Conservation (phyloP, 2,329 filamentous ascomycete genomes). For the Aschersonia sp. region DNA sequence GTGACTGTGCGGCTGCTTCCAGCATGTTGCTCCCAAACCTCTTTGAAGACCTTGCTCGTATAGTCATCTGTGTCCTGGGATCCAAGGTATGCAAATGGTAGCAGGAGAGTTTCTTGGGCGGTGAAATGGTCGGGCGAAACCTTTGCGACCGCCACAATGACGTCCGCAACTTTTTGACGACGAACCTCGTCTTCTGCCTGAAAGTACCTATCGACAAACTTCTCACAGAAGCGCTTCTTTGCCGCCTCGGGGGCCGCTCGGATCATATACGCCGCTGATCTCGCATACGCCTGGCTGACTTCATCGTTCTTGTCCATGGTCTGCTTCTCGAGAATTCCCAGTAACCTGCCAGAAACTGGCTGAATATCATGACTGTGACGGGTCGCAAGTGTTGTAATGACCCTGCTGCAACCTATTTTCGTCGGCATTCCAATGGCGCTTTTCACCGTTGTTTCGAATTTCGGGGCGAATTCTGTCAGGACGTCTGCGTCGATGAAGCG, state of each 20-base stretch:
- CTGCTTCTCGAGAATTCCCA: conserved; percentile 66
- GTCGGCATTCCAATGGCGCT: conserved; percentile 80
- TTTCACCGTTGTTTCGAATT: conserved; percentile 67
- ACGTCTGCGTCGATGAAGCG: conserved; percentile 66
- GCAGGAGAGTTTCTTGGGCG: conserved; percentile 54
- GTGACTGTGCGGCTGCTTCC: conserved; percentile 70
- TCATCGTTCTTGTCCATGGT: conserved; percentile 88
- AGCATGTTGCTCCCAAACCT: conserved; percentile 84
- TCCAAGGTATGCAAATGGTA: conserved; percentile 80
- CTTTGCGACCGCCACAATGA: conserved; percentile 71
- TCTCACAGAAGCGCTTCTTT: conserved; percentile 34
- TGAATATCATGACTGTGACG: conserved; percentile 62
- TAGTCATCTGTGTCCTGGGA: conserved; percentile 76
- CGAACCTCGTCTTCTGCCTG: conserved; percentile 61
- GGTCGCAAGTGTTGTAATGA: conserved; percentile 74
- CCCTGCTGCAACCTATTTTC: conserved; percentile 78
- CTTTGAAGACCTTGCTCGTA: conserved; percentile 63
- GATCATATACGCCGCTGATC: conserved; percentile 73
- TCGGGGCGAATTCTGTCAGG: conserved; percentile 61
- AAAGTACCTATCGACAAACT: conserved; percentile 61
- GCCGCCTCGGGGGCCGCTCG: conserved; percentile 36
- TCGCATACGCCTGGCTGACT: conserved; percentile 78
- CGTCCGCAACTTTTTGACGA: conserved; percentile 65
- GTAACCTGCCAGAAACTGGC: conserved; percentile 59
- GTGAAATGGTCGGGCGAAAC: conserved; percentile 81